These are phyloP conservation scores for Salisapilia sapeloensis DNA, from an alignment of 352 stramenopile species.

Conservation along the genomic window DNA sequence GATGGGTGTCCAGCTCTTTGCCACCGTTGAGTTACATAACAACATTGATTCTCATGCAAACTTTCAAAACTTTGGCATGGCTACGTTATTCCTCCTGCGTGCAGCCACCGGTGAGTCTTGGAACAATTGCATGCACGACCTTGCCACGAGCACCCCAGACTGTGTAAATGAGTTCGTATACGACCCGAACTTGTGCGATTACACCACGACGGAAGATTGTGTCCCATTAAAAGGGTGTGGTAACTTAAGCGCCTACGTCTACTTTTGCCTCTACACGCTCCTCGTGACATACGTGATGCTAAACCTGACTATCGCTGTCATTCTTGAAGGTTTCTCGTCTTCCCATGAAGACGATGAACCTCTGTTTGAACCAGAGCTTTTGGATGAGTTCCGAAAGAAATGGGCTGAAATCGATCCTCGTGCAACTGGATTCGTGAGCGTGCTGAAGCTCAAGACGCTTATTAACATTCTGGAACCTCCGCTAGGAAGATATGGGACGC, in stretches of 20 bases:
- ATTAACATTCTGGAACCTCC: conserved; percentile 60
- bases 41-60: conserved; percentile 82
- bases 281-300: conserved; percentile 89
- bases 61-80: conserved; percentile 85
- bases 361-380: conserved; percentile 69
- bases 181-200: conserved; percentile 51
- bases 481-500: conserved; percentile 36
- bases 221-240: conserved; percentile 65
- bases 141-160: conserved; percentile 14
- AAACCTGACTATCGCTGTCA: conserved; percentile 89
- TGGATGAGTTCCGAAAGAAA: conserved; percentile 79
- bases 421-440: conserved; percentile 68
- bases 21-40: conserved; percentile 49
- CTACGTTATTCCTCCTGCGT: conserved; percentile 79
- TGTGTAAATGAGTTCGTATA: conserved; percentile 55
- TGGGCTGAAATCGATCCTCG: conserved; percentile 82
- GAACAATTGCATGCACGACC: conserved; percentile 87
- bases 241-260: conserved; percentile 33
- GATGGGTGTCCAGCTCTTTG: conserved; percentile 87
- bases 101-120: conserved; percentile 87
- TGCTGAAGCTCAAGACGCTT: conserved; percentile 54
- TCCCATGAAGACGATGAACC: conserved; percentile 78
- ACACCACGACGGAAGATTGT: conserved; percentile 46
- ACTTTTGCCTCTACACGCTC: conserved; percentile 80
- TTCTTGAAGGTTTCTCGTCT: conserved; percentile 83